Conservation (phyloP, 2,329 filamentous ascomycete species). For the Eutypella sp. region DNA sequence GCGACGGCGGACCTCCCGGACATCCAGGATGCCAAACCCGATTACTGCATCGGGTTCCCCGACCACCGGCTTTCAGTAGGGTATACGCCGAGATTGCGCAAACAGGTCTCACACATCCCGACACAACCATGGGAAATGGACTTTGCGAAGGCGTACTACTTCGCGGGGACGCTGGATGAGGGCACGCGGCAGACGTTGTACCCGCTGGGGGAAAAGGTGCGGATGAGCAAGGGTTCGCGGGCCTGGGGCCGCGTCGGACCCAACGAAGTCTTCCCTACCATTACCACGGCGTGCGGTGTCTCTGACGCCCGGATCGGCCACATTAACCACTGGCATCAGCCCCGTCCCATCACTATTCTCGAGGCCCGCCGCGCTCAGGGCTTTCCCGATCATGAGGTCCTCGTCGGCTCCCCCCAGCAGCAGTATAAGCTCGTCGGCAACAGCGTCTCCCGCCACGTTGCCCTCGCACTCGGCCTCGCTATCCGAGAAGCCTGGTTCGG, state of each 20-base stretch:
- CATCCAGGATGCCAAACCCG: conserved; percentile 56
- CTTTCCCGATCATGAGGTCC: conserved; percentile 62
- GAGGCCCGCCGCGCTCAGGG: conserved; percentile 68
- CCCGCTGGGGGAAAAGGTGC: conserved; percentile 15
- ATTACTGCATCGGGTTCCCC: conserved; percentile 59
- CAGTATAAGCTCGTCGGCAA: conserved; percentile 71
- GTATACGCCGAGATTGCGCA: conserved; percentile 33
- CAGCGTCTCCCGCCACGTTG: conserved; percentile 65
- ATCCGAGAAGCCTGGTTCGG: conserved; percentile 55
- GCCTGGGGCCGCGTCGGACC: conserved; percentile 51
- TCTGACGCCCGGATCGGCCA: conserved; percentile 52
- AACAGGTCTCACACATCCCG: conserved; percentile 55
- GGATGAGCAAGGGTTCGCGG: conserved; percentile 23
- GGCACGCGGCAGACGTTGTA: conserved; percentile 37
- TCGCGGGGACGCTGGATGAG: conserved; percentile 29
- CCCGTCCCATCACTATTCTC: conserved; percentile 56
- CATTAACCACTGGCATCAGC: conserved; percentile 61
- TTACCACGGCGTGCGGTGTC: conserved; percentile 50
- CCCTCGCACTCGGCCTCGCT: conserved; percentile 60
- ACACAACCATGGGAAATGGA: conserved; percentile 50
- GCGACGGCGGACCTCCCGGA: conserved; percentile 56
- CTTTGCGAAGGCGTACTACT: conserved; percentile 41
- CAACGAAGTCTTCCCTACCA: conserved; percentile 52
- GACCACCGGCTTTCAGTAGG: conserved; percentile 57
- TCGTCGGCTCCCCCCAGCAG: conserved; percentile 51